Evolutionary conservation across 345 rosid species (phyloP), one percentile per base, ranked within the genome.

Genomic region (Moricandia moricandioides): DNA sequence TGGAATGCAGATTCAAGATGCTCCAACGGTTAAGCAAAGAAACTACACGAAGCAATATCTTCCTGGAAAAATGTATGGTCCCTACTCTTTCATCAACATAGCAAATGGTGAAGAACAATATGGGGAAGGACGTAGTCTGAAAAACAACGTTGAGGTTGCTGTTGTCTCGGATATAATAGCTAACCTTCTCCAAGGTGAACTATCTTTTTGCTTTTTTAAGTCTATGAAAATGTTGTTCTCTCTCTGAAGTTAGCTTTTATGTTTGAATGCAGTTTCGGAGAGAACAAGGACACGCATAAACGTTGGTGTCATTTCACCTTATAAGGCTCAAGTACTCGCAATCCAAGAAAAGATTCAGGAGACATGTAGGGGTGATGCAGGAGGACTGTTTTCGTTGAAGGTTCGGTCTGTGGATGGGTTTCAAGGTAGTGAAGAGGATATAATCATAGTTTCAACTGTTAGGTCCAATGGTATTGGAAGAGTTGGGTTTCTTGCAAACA

Each of bases 361-460:
- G 27, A 69, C 54, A 40, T 47, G 76, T 39, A 69, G 45, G 12
- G 74, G 52, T 52, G 59, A 65, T 26, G 65, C 76, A 13, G 33
- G 72, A 24, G 73, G 76, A 7, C 61, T 45, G 10, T 79, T 86
- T 55, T 45, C 85, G 0, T 59, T 82, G 26, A 82, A 14, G 7
- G 59, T 86, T 24, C 40, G 71, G 5, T 66, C 85, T 2, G 84
- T 83, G 56, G 86, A 86, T 71, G 84, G 84, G n/a, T 79, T 86
- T 75, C 87, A 86, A 74, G 87, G 87, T 4, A 79, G 85, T 2
- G 84, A 83, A 49, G 84, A 83, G 18, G 88, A 85, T 75, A 76
- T 85, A 11, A 73, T 85, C 30, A 82, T 85, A 35, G 75, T 82
- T 16, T 85, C 88, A 18, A 83, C 85, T 26, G 85, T 85, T 30